Base-by-base conservation (phyloP, 2,329 filamentous ascomycete species). In the Fusarium concolor region DNA sequence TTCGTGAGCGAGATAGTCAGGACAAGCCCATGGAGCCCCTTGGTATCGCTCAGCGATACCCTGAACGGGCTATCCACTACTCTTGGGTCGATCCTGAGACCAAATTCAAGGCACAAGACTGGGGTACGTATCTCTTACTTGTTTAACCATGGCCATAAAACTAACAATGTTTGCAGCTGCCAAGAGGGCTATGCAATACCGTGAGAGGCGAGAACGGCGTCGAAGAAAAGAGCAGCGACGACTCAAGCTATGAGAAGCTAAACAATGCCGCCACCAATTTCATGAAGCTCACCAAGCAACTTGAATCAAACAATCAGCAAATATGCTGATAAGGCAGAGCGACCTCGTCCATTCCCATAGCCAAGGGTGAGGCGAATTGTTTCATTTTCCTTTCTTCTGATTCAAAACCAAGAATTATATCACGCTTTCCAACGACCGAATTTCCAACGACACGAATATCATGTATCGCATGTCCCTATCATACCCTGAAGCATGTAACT, bases 61-160 rank as follows among this genome's bases (percentile, higher is more conserved):
- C 83, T 3, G 83, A 85, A 57, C 78, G 81, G 24, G 82, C 82
- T 9, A 75, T 84, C 37, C 74, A 77, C 35, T 85, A 85, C 68
- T 51, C 72, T 6, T 85, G 83, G 83, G 80, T 85, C 15, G 75
- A 79, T 10, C 53, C 73, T 4, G 77, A 80, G 45, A 66, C 80
- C 49, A 81, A 81, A 68, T 61, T 70, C 43, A 75, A 77, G 37
- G 78, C 80, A 10, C 74, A 75, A 54, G 74, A 79, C 55, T 78
- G 81, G 71, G 78, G 82, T 84, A 74, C 74, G 82, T 81, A 26
- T 41, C 39, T n/a, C 39, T 29, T 18, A 18, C 26, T 37, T 38
- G 24, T 33, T 17, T 14, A 17, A 12, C 17, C 29, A 35, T 24
- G n/a, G 11, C 6, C 9, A 42, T 17, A 22, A 42, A 53, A 43